These are phyloP conservation scores for Bryoerythrophyllum caledonicum DNA, from an alignment of 225 moss, liverwort and hornwort species.

Conservation along the genomic window DNA sequence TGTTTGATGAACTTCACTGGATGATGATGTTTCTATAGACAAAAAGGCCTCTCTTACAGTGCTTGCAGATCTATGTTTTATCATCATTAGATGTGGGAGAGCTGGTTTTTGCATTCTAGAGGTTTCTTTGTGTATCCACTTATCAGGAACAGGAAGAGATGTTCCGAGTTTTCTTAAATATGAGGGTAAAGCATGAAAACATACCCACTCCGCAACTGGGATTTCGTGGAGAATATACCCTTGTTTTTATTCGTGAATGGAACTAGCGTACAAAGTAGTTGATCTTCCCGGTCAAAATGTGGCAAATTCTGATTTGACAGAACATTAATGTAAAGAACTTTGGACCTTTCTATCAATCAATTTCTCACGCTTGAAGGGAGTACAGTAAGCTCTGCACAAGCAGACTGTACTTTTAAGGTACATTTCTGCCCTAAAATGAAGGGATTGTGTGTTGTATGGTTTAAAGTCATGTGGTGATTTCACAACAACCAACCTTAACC, in stretches of 20 bases:
- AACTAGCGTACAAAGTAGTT: neutral
- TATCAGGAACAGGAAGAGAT: neutral
- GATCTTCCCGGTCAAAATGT: neutral
- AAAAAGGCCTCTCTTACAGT: neutral
- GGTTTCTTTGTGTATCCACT: no score
- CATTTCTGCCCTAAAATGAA: no score
- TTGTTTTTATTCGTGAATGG: neutral
- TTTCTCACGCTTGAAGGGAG: no score
- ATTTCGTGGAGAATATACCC: neutral
- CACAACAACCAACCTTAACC: no score
- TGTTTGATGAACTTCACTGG: neutral
- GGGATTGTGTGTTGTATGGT: no score
- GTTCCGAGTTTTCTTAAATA: neutral
- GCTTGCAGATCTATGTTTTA: no score
- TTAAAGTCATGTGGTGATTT: no score
- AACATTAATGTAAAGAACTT: neutral
- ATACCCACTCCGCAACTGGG: neutral
- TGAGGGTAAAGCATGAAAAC: neutral
- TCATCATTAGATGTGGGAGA: neutral
- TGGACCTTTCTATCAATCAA: neutral
- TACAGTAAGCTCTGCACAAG: no score
- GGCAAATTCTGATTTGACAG: neutral
- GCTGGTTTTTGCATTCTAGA: constrained; percentile 1
- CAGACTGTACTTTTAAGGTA: no score
- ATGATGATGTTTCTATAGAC: neutral